These are phyloP conservation scores for Trifolium repens DNA, from an alignment of 306 rosid species.

Conservation along the genomic window DNA sequence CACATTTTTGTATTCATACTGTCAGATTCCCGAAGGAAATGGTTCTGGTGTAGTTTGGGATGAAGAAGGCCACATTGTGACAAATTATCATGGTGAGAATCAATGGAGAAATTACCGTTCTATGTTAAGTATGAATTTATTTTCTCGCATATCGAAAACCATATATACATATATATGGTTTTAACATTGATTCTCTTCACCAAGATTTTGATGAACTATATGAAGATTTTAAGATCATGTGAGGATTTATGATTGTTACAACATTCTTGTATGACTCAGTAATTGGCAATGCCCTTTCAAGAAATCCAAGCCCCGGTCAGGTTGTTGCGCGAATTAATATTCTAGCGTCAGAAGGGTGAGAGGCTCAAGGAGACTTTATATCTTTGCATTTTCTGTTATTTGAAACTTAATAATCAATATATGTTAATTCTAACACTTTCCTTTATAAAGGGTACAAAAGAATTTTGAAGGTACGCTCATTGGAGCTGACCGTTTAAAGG, in stretches of 20 bases:
- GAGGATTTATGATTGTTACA: slow-evolving; percentile 37
- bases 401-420: neutral
- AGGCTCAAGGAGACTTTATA: slow-evolving; percentile 43
- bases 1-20: slow-evolving; percentile 28
- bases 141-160: too few relatives aligned
- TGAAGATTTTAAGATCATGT: neutral
- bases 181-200: too few relatives aligned
- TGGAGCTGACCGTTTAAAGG: slow-evolving; percentile 98
- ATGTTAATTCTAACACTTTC: slow-evolving; percentile 32
- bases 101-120: neutral
- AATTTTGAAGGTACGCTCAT: slow-evolving; percentile 90
- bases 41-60: slow-evolving; percentile 99
- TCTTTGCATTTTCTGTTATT: slow-evolving; percentile 19
- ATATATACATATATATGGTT: too few relatives aligned
- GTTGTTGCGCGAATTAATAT: slow-evolving; percentile 95
- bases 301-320: slow-evolving; percentile 78
- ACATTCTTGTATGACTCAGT: slow-evolving; percentile 55
- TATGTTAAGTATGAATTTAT: too few relatives aligned
- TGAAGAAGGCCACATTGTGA: slow-evolving; percentile 86
- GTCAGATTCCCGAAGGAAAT: slow-evolving; percentile 97
- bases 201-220: too few relatives aligned
- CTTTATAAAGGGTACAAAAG: slow-evolving; percentile 67
- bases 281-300: slow-evolving; percentile 90
- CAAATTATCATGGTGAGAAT: slow-evolving; percentile 92
- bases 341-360: slow-evolving; percentile 87